Evolutionary conservation across 345 rosid species (phyloP).

Genomic region (Populus deltoides): DNA sequence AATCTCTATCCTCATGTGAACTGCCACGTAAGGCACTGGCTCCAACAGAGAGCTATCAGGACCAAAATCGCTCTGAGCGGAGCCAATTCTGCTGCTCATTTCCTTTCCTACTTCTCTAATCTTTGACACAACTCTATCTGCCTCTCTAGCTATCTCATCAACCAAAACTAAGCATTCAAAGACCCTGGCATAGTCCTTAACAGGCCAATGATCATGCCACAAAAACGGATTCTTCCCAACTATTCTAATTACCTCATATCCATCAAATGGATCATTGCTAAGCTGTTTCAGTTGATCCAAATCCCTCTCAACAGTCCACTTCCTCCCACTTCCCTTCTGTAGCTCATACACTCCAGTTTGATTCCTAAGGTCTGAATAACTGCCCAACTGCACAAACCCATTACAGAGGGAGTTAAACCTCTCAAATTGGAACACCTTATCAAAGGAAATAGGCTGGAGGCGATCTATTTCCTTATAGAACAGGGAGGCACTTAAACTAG

Average conservation of each 20-base stretch:
- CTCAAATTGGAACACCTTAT: slow-evolving; percentile 69
- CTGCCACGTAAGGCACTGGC: slow-evolving; percentile 58
- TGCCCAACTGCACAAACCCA: slow-evolving; percentile 72
- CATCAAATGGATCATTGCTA: slow-evolving; percentile 41
- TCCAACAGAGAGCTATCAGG: not conserved
- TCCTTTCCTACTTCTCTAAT: slow-evolving; percentile 60
- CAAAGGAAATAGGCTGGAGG: slow-evolving; percentile 74
- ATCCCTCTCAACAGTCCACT: slow-evolving; percentile 80
- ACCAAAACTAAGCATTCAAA: slow-evolving; percentile 83
- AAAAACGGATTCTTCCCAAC: slow-evolving; percentile 84
- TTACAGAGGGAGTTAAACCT: slow-evolving; percentile 67
- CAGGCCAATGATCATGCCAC: slow-evolving; percentile 99
- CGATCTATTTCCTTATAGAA: slow-evolving; percentile 84
- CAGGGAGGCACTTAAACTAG: slow-evolving; percentile 87
- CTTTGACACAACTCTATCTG: slow-evolving; percentile 67
- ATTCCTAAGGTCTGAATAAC: slow-evolving; percentile 52
- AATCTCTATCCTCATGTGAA: slow-evolving; percentile 95
- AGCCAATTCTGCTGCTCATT: slow-evolving; percentile 19
- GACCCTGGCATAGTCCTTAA: slow-evolving; percentile 75
- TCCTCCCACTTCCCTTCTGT: slow-evolving; percentile 95
- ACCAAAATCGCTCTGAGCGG: not conserved
- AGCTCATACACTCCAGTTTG: slow-evolving; percentile 41
- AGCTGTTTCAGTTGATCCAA: slow-evolving; percentile 59
- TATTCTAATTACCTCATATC: slow-evolving; percentile 60
- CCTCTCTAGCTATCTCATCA: slow-evolving; percentile 68